A percentile compares a stretch with the other conserved stretches of the same genome.
Evolutionary conservation across 2,329 filamentous ascomycete species (phyloP).

Genomic region (Ophiostoma triangulosporum): DNA sequence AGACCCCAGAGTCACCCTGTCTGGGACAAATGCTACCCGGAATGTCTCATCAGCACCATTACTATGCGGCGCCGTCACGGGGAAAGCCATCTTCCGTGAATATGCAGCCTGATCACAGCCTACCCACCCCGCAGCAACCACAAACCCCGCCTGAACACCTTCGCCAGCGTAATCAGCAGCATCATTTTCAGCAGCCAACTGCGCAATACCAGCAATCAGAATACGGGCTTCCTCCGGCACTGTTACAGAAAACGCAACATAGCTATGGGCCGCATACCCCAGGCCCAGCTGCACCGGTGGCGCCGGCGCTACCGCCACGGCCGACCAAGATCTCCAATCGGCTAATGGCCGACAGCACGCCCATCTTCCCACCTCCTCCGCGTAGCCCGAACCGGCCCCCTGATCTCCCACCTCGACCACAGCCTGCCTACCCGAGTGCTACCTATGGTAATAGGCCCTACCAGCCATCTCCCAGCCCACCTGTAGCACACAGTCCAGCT

Average conservation of each 20-base stretch:
- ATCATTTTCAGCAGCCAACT: not conserved
- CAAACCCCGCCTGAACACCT: no score
- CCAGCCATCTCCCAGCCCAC: not conserved
- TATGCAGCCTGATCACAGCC: no score
- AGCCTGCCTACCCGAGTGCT: not conserved
- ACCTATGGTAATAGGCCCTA: not conserved
- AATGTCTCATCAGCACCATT: no score
- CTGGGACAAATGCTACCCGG: no score
- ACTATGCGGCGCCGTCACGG: no score
- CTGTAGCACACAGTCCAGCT: not conserved
- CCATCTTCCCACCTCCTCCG: constrained; percentile 10
- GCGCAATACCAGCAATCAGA: no score
- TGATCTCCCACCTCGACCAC: constrained; percentile 1
- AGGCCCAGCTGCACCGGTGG: not conserved
- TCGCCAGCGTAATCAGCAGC: not conserved
- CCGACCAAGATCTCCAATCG: not conserved
- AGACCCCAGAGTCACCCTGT: no score
- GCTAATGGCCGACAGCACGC: not conserved
- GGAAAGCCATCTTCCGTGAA: no score
- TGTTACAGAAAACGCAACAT: no score
- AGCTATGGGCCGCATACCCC: not conserved
- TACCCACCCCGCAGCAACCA: no score
- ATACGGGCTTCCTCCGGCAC: not conserved
- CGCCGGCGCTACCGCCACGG: constrained; percentile 5
- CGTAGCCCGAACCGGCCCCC: constrained; percentile 9